Percentiles rank a stretch among this genome's conserved stretches.
Conservation (phyloP, 768 basidiomycete genomes). For the Mrakia blollopis region DNA sequence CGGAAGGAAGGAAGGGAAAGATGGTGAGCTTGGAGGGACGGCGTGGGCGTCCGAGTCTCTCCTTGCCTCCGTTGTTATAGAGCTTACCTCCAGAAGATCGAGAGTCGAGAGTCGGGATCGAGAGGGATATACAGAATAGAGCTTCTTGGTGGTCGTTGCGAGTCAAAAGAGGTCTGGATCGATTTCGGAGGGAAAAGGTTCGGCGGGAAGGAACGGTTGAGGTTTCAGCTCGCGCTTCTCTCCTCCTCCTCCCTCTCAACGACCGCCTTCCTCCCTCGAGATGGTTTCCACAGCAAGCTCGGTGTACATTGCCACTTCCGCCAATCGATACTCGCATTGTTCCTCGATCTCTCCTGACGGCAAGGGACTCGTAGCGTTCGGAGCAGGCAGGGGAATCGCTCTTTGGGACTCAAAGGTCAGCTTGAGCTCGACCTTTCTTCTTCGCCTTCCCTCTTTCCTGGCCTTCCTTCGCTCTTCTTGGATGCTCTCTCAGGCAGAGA, state of each 20-base stretch:
- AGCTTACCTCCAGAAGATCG: too few species aligned
- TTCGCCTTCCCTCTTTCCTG: neutral
- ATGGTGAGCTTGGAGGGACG: neutral
- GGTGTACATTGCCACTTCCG: slow-evolving; percentile 31
- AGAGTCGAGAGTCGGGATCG: too few species aligned
- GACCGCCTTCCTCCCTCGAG: neutral
- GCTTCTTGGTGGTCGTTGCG: too few species aligned
- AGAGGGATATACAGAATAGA: too few species aligned
- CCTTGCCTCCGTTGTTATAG: too few species aligned
- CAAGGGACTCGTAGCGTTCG: slow-evolving; percentile 54
- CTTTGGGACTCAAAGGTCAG: slow-evolving; percentile 58
- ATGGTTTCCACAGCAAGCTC: slow-evolving; percentile 18
- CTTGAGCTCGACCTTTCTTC: slow-evolving; percentile 13
- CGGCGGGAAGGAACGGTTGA: too few species aligned
- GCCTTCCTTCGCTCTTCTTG: neutral
- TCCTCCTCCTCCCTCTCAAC: neutral
- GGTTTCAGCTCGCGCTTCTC: too few species aligned
- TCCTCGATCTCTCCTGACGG: slow-evolving; percentile 29
- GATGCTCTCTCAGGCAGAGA: neutral
- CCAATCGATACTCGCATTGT: slow-evolving; percentile 31
- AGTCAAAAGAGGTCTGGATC: too few species aligned
- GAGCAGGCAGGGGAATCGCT: slow-evolving; percentile 55
- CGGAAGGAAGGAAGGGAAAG: neutral
- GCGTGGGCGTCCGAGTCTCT: too few species aligned
- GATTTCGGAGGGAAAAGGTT: too few species aligned